Percentiles rank a stretch among this genome's conserved stretches.
Conservation (phyloP, 1,284 basidiomycete species). For the Psilocybe mexicana region DNA sequence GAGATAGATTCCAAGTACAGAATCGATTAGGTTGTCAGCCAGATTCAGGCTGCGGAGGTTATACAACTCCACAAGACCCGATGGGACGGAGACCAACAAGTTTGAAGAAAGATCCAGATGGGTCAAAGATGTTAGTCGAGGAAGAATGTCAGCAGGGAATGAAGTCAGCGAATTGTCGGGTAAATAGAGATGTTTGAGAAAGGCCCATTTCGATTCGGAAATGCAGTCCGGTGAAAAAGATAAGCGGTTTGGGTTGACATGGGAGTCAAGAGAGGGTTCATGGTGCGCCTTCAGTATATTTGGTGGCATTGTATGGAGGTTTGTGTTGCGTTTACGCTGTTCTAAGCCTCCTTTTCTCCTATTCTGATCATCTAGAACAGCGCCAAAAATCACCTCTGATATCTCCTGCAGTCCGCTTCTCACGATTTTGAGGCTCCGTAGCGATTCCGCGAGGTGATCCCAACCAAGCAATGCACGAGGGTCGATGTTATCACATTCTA, state of each 20-base stretch:
- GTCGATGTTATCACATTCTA: constrained; percentile 81
- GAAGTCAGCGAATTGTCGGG: constrained; percentile 85
- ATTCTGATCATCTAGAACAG: constrained; percentile 74
- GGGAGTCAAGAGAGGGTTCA: neutral
- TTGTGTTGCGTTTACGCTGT: constrained; percentile 47
- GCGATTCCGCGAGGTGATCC: constrained; percentile 73
- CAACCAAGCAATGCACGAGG: constrained; percentile 84
- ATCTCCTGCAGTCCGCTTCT: constrained; percentile 83
- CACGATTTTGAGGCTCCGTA: constrained; percentile 74
- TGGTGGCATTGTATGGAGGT: constrained; percentile 19
- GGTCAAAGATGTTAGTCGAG: constrained; percentile 73
- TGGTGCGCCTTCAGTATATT: neutral
- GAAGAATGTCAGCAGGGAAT: constrained; percentile 72
- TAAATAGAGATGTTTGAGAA: constrained; percentile 77
- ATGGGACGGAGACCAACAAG: constrained; percentile 83
- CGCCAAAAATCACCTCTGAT: constrained; percentile 76
- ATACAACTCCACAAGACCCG: constrained; percentile 72
- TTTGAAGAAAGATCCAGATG: constrained; percentile 92
- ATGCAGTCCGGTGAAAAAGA: constrained; percentile 28
- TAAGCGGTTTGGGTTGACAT: neutral
- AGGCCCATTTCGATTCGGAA: constrained; percentile 75
- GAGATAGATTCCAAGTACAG: constrained; percentile 85
- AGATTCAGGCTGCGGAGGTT: constrained; percentile 88
- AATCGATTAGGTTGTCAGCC: constrained; percentile 95
- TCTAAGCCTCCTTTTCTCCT: constrained; percentile 57